Conservation (phyloP, 1,284 basidiomycete species). For the Leucoagaricus sp. region DNA sequence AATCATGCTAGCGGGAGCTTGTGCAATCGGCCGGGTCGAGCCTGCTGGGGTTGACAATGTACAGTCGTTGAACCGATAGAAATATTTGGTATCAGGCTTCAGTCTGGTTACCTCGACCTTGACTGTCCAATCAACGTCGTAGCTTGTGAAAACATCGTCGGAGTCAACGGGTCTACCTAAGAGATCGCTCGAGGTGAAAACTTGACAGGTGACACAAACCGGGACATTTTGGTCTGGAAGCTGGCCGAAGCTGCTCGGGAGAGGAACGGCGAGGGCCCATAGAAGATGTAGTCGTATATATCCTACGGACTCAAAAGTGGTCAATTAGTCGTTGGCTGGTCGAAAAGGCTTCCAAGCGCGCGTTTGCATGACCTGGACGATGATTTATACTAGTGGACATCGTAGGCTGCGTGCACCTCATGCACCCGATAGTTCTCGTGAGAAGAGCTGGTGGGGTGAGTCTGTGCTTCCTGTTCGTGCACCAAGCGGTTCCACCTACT, state of each 20-base stretch:
- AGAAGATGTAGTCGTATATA: conserved; percentile 45
- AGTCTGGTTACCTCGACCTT: conserved; percentile 63
- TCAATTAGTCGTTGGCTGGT: too few species aligned
- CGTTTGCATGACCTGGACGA: too few species aligned
- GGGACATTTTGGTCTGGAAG: conserved; percentile 56
- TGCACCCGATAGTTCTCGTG: too few species aligned
- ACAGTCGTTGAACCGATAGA: conserved; percentile 63
- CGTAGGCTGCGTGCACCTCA: too few species aligned
- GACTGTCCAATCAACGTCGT: conserved; percentile 66
- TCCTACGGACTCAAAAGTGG: too few species aligned
- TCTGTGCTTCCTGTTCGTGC: too few species aligned
- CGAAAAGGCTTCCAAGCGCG: too few species aligned
- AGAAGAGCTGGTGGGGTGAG: too few species aligned
- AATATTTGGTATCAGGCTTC: conserved; percentile 57
- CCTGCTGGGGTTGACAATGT: conserved; percentile 45
- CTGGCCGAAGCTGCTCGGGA: conserved; percentile 31
- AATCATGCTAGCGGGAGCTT: conserved; percentile 50
- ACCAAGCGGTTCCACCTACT: too few species aligned
- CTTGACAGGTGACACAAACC: conserved; percentile 56
- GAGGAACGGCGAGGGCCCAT: conserved; percentile 59
- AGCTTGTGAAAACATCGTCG: conserved; percentile 58
- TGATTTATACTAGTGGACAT: too few species aligned
- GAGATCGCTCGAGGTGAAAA: conserved; percentile 39
- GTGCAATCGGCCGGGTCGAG: conserved; percentile 45
- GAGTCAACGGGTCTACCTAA: conserved; percentile 43